phyloP scores from a whole-genome alignment of 352 stramenopile species.

The Phytophthora cactorum region DNA sequence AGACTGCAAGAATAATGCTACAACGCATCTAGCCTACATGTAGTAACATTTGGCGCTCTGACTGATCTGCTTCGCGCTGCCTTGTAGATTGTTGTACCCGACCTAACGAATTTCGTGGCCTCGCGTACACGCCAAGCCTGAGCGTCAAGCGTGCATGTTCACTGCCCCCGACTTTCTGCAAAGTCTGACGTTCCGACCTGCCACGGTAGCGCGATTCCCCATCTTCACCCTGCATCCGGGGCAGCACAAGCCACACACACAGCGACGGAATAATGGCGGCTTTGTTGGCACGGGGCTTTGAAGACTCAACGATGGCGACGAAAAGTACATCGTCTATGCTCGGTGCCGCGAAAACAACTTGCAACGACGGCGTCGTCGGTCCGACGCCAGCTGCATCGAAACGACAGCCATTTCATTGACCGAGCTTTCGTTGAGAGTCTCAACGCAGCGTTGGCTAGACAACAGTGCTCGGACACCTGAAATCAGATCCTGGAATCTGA shows the following conservation, averaged over 20 bases:
- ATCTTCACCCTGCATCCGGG: constrained; percentile 13
- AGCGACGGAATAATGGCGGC: background rate
- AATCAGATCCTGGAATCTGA: background rate
- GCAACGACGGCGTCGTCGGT: background rate
- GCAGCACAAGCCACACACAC: background rate
- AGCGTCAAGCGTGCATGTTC: background rate
- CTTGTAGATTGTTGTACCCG: background rate
- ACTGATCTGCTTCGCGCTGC: background rate
- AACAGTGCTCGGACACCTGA: background rate
- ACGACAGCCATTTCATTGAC: too few species aligned
- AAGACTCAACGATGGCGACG: constrained; percentile 5
- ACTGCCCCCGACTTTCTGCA: constrained; percentile 16
- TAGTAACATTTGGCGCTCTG: constrained; percentile 7
- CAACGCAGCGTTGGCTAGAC: too few species aligned
- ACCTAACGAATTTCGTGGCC: constrained; percentile 3
- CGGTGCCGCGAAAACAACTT: constrained; percentile 12
- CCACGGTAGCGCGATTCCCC: constrained; percentile 10
- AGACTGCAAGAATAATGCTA: background rate
- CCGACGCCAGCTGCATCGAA: too few species aligned
- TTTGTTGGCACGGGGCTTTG: background rate
- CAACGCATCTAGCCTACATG: background rate
- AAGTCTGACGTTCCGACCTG: constrained; percentile 17
- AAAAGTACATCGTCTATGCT: constrained; percentile 3
- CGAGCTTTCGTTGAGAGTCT: too few species aligned
- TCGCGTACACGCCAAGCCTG: background rate